Percentiles rank a stretch among this genome's conserved stretches.
These are phyloP conservation scores for Eimeria falciformis DNA, from an alignment of 169 alveolate genomes.

Conservation along the genomic window DNA sequence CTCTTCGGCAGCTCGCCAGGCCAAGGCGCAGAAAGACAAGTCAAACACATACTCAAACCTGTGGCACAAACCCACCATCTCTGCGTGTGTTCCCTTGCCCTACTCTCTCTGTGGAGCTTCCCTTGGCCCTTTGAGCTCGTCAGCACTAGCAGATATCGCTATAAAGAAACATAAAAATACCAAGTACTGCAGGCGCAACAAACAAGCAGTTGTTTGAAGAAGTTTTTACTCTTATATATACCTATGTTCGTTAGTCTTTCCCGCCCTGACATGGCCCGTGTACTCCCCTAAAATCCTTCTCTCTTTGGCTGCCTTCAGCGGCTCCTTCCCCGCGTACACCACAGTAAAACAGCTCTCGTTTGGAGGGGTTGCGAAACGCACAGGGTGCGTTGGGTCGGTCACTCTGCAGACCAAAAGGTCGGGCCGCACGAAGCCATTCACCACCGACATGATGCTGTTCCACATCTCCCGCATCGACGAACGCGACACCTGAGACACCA, in stretches of 20 bases:
- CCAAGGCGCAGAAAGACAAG: conserved; percentile 85
- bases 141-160: no score
- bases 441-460: conserved; percentile 78
- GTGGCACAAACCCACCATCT: neutral
- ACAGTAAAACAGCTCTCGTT: conserved; percentile 90
- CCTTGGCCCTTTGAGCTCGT: no score
- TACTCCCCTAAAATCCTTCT: conserved; percentile 88
- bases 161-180: no score
- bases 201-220: no score
- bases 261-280: conserved; percentile 89
- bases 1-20: conserved; percentile 88
- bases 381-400: conserved; percentile 89
- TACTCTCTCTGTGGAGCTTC: no score
- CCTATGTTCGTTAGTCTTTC: conserved; percentile 76
- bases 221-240: neutral
- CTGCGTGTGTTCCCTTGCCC: no score
- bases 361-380: conserved; percentile 90
- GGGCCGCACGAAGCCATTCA: conserved; percentile 80
- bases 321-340: conserved; percentile 88
- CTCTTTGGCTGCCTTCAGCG: conserved; percentile 76
- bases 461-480: conserved; percentile 81
- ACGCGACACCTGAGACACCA: conserved; percentile 61
- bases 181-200: no score
- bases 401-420: conserved; percentile 86
- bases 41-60: conserved; percentile 91